Evolutionary conservation across 805 yeast species (phyloP).

Genomic region (Sungouiozyma ichnusensis): DNA sequence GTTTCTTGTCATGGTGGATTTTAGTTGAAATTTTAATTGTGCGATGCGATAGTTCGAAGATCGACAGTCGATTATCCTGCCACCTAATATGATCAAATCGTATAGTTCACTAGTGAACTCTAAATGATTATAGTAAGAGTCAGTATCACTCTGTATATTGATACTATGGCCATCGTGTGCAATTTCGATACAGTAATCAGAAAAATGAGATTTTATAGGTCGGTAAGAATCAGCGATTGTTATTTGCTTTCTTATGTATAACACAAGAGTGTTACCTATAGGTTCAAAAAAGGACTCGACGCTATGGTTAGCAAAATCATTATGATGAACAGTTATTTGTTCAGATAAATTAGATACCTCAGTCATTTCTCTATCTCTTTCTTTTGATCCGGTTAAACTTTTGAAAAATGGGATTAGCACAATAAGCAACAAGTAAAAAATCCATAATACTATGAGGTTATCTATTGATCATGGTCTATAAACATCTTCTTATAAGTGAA

Average conservation of each 20-base stretch:
- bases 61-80: background rate
- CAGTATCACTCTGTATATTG: conserved; percentile 14
- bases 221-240: background rate
- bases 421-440: too few species aligned
- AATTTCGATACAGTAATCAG: conserved; percentile 22
- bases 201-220: conserved; percentile 6
- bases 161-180: conserved; percentile 19
- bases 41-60: background rate
- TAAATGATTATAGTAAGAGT: conserved; percentile 2
- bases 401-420: too few species aligned
- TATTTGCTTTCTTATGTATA: background rate
- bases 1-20: background rate
- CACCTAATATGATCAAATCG: background rate
- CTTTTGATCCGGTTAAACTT: too few species aligned
- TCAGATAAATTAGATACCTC: too few species aligned
- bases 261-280: background rate
- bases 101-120: background rate
- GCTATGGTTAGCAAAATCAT: background rate
- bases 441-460: too few species aligned
- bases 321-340: too few species aligned
- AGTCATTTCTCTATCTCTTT: too few species aligned
- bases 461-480: background rate
- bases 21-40: background rate
- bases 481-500: background rate
- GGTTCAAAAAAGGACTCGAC: background rate